Percentiles rank a stretch among this genome's conserved stretches.
phyloP scores from a whole-genome alignment of 768 basidiomycete species.

The Russula vinacea region DNA sequence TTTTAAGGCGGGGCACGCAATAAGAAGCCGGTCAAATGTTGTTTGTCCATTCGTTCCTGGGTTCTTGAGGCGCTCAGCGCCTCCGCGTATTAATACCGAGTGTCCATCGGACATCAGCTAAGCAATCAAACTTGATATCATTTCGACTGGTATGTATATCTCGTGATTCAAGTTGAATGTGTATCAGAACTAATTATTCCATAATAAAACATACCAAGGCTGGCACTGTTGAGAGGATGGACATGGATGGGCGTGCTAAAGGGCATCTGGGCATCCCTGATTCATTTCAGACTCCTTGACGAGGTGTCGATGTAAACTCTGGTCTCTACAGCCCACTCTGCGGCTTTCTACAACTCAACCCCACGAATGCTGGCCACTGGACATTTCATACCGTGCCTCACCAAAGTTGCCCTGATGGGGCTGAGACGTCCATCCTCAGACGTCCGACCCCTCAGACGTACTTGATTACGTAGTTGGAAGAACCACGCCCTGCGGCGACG shows the following conservation, averaged over 20 bases:
- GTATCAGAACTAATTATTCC: neutral
- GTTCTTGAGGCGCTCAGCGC: constrained; percentile 1
- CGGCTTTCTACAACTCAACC: neutral
- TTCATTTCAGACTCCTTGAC: constrained; percentile 3
- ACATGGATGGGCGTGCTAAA: neutral
- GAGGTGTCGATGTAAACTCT: neutral
- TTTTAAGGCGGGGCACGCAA: neutral
- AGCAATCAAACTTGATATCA: neutral
- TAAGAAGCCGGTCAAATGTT: neutral
- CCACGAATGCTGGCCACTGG: neutral
- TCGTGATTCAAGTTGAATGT: neutral
- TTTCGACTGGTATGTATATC: neutral
- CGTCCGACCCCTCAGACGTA: neutral
- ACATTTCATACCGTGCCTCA: neutral
- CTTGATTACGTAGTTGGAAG: neutral
- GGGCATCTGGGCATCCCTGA: neutral
- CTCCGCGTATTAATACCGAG: constrained; percentile 1
- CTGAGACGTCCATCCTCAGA: neutral
- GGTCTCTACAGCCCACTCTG: neutral
- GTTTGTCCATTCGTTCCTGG: neutral
- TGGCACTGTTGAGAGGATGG: neutral
- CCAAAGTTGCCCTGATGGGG: neutral
- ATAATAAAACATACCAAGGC: neutral
- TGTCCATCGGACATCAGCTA: neutral
- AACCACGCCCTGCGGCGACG: neutral